Evolutionary conservation across 306 rosid species (phyloP), one percentile per base, ranked within the genome.

Genomic region (Medicago lupulina): DNA sequence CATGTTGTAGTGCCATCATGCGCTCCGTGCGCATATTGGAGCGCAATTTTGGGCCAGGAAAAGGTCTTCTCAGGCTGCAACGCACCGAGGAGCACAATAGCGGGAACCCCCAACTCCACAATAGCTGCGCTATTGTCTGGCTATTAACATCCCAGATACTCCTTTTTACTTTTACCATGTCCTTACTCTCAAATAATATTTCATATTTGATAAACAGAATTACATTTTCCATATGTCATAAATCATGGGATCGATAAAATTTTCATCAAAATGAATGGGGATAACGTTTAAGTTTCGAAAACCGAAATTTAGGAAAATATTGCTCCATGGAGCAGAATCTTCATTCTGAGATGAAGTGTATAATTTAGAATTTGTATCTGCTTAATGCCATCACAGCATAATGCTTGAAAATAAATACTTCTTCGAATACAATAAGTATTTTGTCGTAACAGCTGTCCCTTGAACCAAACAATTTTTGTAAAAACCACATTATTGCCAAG

Each of bases 151-250:
- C 59, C 25, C 8, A 53, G 12, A 53, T 53, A 53, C 59, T 18
- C 71, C 74, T 62, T 49, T 79, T 14, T 66, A 58, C 43, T 67
- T 55, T 21, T 57, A 70, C 53, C 41, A 14, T 14, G 63, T 64
- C 31, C 54, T 13, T 65, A 36, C 68, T 43, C 65, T 70, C 47
- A 67, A 17, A 13, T 50, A 63, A 72, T 76, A 57, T 38, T 70
- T 53, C 8, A 9, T 70, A 39, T 40, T 39, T 16, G 3, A 58
- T 31, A 16, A 19, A 25, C 77, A 25, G 57, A 1, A 19, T 13
- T 44, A 41, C 25, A 70, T 65, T 55, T 55, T 34, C 58, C 40
- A 40, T 19, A 16, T 38, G 76, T 71, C 73, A 84, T 49, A 61
- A 18, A 80, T 60, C 71, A 72, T 16, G 19, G 38, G 16, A n/a